Evolutionary conservation across 805 yeast species (phyloP).

Genomic region (Hanseniaspora clermontiae): DNA sequence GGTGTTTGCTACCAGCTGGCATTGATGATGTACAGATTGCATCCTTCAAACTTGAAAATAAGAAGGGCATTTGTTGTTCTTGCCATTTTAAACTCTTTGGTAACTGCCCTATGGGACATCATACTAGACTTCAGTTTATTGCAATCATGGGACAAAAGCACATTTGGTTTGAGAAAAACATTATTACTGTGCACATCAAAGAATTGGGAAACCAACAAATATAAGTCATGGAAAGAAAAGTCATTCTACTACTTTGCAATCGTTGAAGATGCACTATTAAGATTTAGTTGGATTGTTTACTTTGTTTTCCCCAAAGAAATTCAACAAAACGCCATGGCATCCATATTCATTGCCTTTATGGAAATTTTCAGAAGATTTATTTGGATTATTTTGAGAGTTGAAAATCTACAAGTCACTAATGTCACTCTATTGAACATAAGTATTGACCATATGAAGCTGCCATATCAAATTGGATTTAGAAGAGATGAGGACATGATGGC

Average conservation of each 20-base stretch:
- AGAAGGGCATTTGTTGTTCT: constrained; percentile 47
- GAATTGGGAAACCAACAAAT: constrained; percentile 27
- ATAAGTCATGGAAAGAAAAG: constrained; percentile 19
- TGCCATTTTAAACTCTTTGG: constrained; percentile 60
- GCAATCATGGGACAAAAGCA: constrained; percentile 43
- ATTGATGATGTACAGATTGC: constrained; percentile 63
- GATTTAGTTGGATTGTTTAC: constrained; percentile 90
- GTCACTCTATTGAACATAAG: constrained; percentile 77
- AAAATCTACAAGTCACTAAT: constrained; percentile 89
- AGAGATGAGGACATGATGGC: neutral
- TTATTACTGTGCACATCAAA: constrained; percentile 43
- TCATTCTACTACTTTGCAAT: constrained; percentile 64
- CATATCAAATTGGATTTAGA: constrained; percentile 42
- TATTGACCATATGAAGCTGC: constrained; percentile 64
- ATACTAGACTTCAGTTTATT: constrained; percentile 92
- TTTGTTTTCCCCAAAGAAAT: constrained; percentile 62
- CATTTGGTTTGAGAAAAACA: constrained; percentile 55
- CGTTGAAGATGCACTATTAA: constrained; percentile 53
- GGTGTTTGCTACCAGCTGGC: constrained; percentile 57
- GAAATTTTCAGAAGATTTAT: constrained; percentile 73
- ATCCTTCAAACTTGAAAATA: constrained; percentile 28
- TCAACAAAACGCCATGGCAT: constrained; percentile 77
- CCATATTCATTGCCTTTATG: constrained; percentile 70
- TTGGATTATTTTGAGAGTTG: constrained; percentile 89
- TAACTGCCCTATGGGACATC: constrained; percentile 73